phyloP scores from a whole-genome alignment of 441 rosid species.

The Caryocar brasiliense region DNA sequence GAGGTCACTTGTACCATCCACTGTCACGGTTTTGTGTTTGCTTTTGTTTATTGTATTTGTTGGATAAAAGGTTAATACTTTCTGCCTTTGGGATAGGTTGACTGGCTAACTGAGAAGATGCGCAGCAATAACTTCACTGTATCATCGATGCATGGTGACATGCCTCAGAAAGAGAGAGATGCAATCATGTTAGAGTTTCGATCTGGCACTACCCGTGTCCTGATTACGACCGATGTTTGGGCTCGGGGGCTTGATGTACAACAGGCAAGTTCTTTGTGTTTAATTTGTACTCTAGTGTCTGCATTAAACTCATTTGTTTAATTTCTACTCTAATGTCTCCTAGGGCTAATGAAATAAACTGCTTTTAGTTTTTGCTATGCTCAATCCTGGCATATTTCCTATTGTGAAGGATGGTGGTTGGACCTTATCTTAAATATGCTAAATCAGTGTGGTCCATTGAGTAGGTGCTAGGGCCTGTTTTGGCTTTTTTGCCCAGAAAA shows the following conservation, averaged over 20 bases:
- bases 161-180: conserved; percentile 96
- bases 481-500: no score
- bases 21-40: no score
- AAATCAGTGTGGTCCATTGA: no score
- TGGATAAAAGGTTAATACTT: not conserved
- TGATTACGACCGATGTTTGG: conserved; percentile 97
- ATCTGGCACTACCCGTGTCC: conserved; percentile 70
- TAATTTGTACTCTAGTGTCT: not conserved
- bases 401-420: no score
- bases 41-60: not conserved
- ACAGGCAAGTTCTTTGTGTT: conserved; percentile 41
- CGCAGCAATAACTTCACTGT: conserved; percentile 76
- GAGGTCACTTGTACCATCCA: no score
- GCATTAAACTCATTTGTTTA: no score
- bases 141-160: conserved; percentile 96
- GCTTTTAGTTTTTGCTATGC: no score
- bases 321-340: no score
- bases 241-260: conserved; percentile 96
- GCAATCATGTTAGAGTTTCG: conserved; percentile 77
- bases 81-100: conserved; percentile 46
- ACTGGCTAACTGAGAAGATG: conserved; percentile 96
- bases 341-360: no score
- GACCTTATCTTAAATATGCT: no score
- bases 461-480: no score
- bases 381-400: no score